Evolutionary conservation across 176 grass and related monocot species (phyloP), one percentile per base, ranked within the genome.

Genomic region (Lolium rigidum): DNA sequence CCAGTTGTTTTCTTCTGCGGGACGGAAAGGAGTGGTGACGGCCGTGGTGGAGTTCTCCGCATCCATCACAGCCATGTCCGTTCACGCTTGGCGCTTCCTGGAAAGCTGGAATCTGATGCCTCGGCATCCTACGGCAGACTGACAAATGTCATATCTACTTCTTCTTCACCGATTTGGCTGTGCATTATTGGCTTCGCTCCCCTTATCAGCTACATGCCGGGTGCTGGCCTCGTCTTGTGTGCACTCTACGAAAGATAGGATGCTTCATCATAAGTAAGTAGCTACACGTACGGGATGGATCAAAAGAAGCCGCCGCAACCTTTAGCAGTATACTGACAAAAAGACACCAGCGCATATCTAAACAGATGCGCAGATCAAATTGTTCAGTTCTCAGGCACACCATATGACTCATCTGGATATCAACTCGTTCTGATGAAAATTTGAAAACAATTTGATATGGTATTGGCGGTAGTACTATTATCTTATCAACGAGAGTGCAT

Each of bases 71-170:
- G 31, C 31, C 31, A 35, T 35, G 31, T 35, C 31, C 31, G 31
- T 35, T 35, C 31, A 35, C 31, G 31, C 2, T 35, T 84, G 72
- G 72, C 28, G 63, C 72, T 66, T 84, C 59, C 83, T 46, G 51
- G 49, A 84, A 77, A 84, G 83, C 22, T 76, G 72, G 83, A 84
- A 84, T 84, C 58, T 65, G 5, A 50, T 11, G 18, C 8, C 49
- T 76, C 16, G 0, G 24, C 13, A 31, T 9, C 17, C 5, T 51
- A 62, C 13, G 17, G 22, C 25, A 63, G 16, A 17, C 57, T 39
- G 57, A 26, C 82, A 52, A 10, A 16, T 76, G 57, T 59, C 46
- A 4, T 1, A n/a, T 64, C 43, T 62, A 25, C 21, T 12, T 25
- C 21, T 62, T 24, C 59, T 62, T 62, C 59, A 25, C 21, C 59